A percentile compares a stretch with the other conserved stretches of the same genome.
phyloP scores from a whole-genome alignment of 495 filamentous ascomycete species.

The Aspergillus carlsbadensis region DNA sequence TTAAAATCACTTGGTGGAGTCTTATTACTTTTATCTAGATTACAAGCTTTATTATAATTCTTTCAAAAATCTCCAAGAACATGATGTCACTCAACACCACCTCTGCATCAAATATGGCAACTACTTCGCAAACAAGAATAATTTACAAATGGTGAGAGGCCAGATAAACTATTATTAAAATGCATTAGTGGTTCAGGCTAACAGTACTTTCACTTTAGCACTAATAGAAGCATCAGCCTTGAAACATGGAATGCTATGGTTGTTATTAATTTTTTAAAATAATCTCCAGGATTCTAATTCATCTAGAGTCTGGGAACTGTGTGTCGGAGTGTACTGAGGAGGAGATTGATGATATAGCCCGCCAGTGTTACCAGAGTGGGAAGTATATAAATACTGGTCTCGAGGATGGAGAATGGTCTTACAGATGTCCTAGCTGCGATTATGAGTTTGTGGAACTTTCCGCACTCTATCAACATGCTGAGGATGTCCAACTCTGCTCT shows the following conservation, averaged over 20 bases:
- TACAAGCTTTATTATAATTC: slow-evolving; percentile 1
- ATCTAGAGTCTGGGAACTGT: slow-evolving; percentile 6
- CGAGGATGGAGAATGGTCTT: background rate
- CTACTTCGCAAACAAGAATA: slow-evolving; percentile 8
- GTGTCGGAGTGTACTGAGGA: slow-evolving; percentile 4
- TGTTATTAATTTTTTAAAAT: slow-evolving; percentile 3
- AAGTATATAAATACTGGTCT: slow-evolving; percentile 5
- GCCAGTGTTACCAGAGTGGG: slow-evolving; percentile 6
- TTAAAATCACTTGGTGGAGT: background rate
- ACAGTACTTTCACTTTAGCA: slow-evolving; percentile 1
- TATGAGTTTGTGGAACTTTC: background rate
- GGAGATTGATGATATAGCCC: slow-evolving; percentile 11
- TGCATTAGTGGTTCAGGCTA: background rate
- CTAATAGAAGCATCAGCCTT: slow-evolving; percentile 7
- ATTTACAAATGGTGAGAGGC: slow-evolving; percentile 2
- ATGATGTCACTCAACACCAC: slow-evolving; percentile 3
- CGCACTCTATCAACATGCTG: slow-evolving; percentile 1
- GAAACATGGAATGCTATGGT: slow-evolving; percentile 8
- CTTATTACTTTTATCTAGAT: background rate
- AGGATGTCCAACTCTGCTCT: background rate
- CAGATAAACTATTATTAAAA: background rate
- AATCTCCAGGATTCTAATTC: slow-evolving; percentile 4
- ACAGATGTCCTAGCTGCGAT: background rate
- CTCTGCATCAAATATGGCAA: slow-evolving; percentile 2
- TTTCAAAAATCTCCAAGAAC: background rate